phyloP scores from a whole-genome alignment of 306 rosid species.

The Prunus davidiana region DNA sequence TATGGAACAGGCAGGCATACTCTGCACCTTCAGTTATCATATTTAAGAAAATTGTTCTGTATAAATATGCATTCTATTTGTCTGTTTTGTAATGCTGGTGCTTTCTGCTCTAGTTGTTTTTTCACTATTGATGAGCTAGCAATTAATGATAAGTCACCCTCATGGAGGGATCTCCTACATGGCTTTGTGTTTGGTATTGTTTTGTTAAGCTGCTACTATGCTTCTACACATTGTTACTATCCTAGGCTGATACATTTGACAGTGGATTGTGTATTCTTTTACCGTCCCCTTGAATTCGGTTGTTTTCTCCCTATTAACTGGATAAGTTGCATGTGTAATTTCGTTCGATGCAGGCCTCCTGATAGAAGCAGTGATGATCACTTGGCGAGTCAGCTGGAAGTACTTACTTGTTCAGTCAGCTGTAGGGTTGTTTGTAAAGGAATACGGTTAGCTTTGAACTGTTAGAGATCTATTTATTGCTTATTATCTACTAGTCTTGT shows the following conservation, averaged over 20 bases:
- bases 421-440: constrained; percentile 1
- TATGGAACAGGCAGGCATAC: not conserved
- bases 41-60: not conserved
- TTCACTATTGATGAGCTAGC: not conserved
- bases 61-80: not conserved
- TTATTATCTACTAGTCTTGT: not conserved
- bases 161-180: not conserved
- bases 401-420: not conserved
- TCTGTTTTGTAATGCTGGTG: not conserved
- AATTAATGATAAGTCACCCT: not conserved
- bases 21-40: not conserved
- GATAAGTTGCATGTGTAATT: not conserved
- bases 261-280: not conserved
- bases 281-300: not conserved
- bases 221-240: no score
- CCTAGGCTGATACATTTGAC: not conserved
- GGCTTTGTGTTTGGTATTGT: not conserved
- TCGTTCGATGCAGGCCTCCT: constrained; percentile 11
- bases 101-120: not conserved
- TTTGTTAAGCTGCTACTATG: not conserved
- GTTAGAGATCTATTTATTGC: not conserved
- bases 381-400: not conserved
- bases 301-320: not conserved
- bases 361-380: not conserved
- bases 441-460: not conserved